Evolutionary conservation across 805 yeast genomes (phyloP).

Genomic region (Candida coleopterorum): DNA sequence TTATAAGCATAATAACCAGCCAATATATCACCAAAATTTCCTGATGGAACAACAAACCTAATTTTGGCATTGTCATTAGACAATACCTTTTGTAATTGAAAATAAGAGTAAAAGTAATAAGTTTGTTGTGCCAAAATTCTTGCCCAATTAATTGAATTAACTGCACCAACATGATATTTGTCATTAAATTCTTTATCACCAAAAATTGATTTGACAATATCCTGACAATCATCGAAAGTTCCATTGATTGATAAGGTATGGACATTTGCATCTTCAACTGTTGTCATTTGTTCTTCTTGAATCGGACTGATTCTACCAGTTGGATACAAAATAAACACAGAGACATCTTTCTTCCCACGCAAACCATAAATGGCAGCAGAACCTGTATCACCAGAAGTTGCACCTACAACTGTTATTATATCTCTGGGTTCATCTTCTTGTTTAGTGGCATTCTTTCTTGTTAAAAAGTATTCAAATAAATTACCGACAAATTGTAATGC

Average conservation of each 20-base stretch:
- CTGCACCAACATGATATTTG: slow-evolving; percentile 93
- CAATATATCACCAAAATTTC: slow-evolving; percentile 96
- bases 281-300: slow-evolving; percentile 98
- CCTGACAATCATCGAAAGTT: slow-evolving; percentile 98
- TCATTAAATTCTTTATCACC: slow-evolving; percentile 85
- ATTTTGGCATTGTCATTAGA: slow-evolving; percentile 36
- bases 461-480: slow-evolving; percentile 86
- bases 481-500: slow-evolving; percentile 98
- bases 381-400: slow-evolving; percentile 98
- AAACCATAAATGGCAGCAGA: slow-evolving; percentile 98
- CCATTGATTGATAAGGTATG: slow-evolving; percentile 95
- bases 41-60: slow-evolving; percentile 92
- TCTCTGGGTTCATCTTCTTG: slow-evolving; percentile 57
- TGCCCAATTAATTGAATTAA: slow-evolving; percentile 98
- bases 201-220: slow-evolving; percentile 87
- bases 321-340: slow-evolving; percentile 94
- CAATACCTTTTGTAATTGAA: slow-evolving; percentile 50
- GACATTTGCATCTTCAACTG: slow-evolving; percentile 87
- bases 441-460: slow-evolving; percentile 60
- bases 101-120: slow-evolving; percentile 90
- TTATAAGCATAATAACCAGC: slow-evolving; percentile 94
- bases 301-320: slow-evolving; percentile 96
- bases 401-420: slow-evolving; percentile 93
- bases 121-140: slow-evolving; percentile 97
- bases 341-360: slow-evolving; percentile 95